Evolutionary conservation across 352 stramenopile genomes (phyloP).

Genomic region (Pelagophyceae sp.): DNA sequence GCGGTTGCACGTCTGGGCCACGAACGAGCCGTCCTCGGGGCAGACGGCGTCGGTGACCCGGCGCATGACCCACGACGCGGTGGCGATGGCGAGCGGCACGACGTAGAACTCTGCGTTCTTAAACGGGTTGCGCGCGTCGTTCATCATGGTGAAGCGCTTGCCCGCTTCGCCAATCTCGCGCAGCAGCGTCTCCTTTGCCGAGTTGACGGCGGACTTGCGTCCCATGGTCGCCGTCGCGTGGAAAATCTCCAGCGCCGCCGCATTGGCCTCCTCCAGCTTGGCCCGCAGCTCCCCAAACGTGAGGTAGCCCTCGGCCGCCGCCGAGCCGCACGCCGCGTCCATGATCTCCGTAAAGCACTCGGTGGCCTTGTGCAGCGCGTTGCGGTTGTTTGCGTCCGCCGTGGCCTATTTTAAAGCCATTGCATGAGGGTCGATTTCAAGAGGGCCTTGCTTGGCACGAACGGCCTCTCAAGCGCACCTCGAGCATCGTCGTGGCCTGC

Average conservation of each 20-base stretch:
- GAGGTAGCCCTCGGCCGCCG: conserved; percentile 59
- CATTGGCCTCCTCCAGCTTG: conserved; percentile 69
- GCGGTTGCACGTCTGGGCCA: conserved; percentile 42
- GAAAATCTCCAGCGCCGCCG: conserved; percentile 73
- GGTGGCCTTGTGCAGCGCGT: conserved; percentile 56
- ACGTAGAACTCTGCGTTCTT: conserved; percentile 84
- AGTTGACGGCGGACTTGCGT: conserved; percentile 70
- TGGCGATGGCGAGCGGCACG: conserved; percentile 73
- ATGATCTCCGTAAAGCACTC: conserved; percentile 84
- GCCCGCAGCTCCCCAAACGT: conserved; percentile 69
- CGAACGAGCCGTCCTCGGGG: conserved; percentile 31
- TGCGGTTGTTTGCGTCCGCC: conserved; percentile 91
- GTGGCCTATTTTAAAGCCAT: conserved; percentile 92
- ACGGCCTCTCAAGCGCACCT: too few relatives aligned
- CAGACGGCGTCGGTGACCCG: conserved; percentile 54
- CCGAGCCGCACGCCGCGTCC: conserved; percentile 65
- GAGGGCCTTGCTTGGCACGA: too few relatives aligned
- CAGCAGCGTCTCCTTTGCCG: conserved; percentile 64
- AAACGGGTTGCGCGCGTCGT: conserved; percentile 87
- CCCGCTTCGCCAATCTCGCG: conserved; percentile 76
- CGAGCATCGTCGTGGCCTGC: conserved; percentile 38
- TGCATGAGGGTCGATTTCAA: too few relatives aligned
- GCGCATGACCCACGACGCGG: conserved; percentile 73
- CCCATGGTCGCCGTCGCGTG: conserved; percentile 90
- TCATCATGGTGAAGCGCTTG: conserved; percentile 80